Evolutionary conservation across 2,329 filamentous ascomycete genomes (phyloP).

Genomic region (Hirsutella minnesotensis): DNA sequence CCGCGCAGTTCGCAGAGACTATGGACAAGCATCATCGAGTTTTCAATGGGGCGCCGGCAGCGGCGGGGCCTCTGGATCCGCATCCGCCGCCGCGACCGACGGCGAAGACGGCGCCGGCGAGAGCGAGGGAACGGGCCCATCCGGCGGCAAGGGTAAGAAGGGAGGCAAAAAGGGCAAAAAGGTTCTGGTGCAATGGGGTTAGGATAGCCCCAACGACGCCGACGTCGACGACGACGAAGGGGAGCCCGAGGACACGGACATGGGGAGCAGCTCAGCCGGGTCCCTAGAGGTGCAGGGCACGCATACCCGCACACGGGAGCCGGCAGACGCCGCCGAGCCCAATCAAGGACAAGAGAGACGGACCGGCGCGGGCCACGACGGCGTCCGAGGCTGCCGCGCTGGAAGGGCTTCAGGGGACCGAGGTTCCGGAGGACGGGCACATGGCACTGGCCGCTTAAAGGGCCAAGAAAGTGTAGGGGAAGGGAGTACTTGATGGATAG

Average conservation of each 20-base stretch:
- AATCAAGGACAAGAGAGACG: no score
- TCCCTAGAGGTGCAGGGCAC: no score
- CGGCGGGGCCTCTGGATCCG: conserved; percentile 7
- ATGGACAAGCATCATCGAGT: conserved; percentile 33
- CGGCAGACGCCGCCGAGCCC: no score
- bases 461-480: no score
- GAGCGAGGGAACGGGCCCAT: conserved; percentile 15
- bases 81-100: conserved; percentile 7
- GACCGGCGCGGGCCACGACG: no score
- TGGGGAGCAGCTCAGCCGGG: no score
- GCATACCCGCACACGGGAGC: no score
- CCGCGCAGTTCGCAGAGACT: conserved; percentile 40
- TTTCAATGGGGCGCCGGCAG: conserved; percentile 38
- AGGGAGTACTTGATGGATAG: no score
- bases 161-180: conserved; percentile 49
- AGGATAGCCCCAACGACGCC: background rate
- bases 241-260: no score
- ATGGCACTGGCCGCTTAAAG: background rate
- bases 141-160: conserved; percentile 36
- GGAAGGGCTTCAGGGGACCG: no score
- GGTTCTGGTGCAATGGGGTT: conserved; percentile 51
- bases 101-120: conserved; percentile 14
- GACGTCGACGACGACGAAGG: background rate
- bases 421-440: no score
- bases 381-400: no score